Conservation (phyloP, 2,329 filamentous ascomycete species). For the Aschersonia sp. region DNA sequence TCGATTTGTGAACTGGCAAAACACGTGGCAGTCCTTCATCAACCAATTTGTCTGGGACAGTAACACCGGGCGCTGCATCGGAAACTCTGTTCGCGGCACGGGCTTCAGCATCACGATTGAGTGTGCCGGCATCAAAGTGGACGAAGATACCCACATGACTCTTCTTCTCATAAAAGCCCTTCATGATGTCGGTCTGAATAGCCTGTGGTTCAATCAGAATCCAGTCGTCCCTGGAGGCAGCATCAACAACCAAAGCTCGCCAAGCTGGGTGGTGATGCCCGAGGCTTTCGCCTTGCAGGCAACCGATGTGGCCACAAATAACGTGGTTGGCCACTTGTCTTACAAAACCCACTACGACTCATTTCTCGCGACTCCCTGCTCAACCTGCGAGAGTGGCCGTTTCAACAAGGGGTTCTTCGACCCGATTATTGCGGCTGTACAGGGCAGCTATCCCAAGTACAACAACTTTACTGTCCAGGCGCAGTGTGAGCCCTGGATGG, state of each 20-base stretch:
- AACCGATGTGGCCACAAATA: conserved; percentile 16
- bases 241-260: conserved; percentile 12
- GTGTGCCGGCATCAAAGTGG: conserved; percentile 21
- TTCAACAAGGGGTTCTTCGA: conserved; percentile 22
- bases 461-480: conserved; percentile 22
- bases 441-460: conserved; percentile 23
- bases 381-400: conserved; percentile 18
- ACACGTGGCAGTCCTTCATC: conserved; percentile 22
- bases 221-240: conserved; percentile 19
- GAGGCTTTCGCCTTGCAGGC: conserved; percentile 21
- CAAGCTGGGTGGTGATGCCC: conserved; percentile 24
- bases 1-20: conserved; percentile 24
- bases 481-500: conserved; percentile 23
- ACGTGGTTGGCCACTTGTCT: conserved; percentile 17
- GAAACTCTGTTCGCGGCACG: conserved; percentile 16
- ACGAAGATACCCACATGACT: conserved; percentile 24
- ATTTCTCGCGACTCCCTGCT: conserved; percentile 20
- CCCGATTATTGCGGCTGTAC: conserved; percentile 21
- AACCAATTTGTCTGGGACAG: conserved; percentile 25
- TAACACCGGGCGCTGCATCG: conserved; percentile 18
- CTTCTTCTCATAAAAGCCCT: conserved; percentile 24
- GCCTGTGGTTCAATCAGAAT: conserved; percentile 25
- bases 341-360: conserved; percentile 23
- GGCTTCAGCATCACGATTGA: conserved; percentile 22
- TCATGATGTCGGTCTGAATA: conserved; percentile 20